Conservation (phyloP, 1,139 yeast species). For the Saccharomyces hybrid region DNA sequence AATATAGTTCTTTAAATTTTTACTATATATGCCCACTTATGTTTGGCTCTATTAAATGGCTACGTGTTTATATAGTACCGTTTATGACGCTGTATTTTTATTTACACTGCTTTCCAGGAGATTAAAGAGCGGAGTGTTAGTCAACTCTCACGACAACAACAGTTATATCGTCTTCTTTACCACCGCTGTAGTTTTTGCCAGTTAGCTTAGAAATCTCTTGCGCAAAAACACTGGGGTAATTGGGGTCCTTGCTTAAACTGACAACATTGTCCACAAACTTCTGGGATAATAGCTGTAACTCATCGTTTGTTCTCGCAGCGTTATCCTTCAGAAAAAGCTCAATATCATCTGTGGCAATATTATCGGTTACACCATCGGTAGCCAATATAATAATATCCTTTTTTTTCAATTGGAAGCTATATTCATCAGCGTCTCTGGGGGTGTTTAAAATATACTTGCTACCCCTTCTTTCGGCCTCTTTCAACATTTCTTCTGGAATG, state of each 20-base stretch:
- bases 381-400: conserved; percentile 78
- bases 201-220: conserved; percentile 66
- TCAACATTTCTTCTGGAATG: conserved; percentile 57
- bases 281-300: conserved; percentile 40
- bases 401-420: conserved; percentile 41
- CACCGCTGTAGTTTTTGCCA: conserved; percentile 72
- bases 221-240: conserved; percentile 79
- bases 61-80: background rate
- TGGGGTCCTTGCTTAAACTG: conserved; percentile 60
- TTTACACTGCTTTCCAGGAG: background rate
- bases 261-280: conserved; percentile 62
- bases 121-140: conserved; percentile 13
- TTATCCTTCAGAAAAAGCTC: conserved; percentile 51
- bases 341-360: conserved; percentile 67
- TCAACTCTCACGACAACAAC: conserved; percentile 61
- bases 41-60: background rate
- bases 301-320: conserved; percentile 30
- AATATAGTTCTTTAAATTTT: background rate
- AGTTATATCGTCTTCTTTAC: conserved; percentile 93
- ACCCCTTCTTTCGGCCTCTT: conserved; percentile 50
- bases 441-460: conserved; percentile 52
- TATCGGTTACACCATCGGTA: conserved; percentile 92
- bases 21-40: background rate
- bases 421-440: conserved; percentile 42
- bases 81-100: background rate